phyloP scores from a whole-genome alignment of 345 rosid species.

The Gossypium sturtianum region DNA sequence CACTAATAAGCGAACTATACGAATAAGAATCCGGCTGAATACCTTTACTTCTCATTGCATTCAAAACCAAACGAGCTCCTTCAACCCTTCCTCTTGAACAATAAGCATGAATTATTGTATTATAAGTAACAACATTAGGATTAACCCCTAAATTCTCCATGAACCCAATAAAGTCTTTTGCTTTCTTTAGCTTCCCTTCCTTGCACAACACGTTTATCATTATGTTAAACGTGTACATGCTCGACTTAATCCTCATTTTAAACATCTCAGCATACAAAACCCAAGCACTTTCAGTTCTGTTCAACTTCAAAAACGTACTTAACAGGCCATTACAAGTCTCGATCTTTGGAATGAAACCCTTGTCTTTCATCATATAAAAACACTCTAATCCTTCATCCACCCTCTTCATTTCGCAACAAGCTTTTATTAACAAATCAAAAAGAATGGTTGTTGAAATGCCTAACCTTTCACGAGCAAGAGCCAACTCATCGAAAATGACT shows the following conservation, averaged over 20 bases:
- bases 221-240: conserved; percentile 63
- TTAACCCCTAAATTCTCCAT: conserved; percentile 66
- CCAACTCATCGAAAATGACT: conserved; percentile 51
- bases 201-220: conserved; percentile 88
- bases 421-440: conserved; percentile 57
- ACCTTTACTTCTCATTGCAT: conserved; percentile 54
- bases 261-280: conserved; percentile 93
- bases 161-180: conserved; percentile 45
- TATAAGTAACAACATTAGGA: conserved; percentile 73
- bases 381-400: conserved; percentile 58
- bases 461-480: conserved; percentile 32
- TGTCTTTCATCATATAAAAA: conserved; percentile 60
- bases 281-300: conserved; percentile 57
- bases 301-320: conserved; percentile 56
- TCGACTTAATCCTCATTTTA: conserved; percentile 70
- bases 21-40: conserved; percentile 66
- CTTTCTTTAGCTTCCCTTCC: conserved; percentile 80
- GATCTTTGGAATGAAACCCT: conserved; percentile 53
- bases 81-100: conserved; percentile 56
- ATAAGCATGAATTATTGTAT: conserved; percentile 73
- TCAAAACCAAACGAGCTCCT: conserved; percentile 63
- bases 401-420: conserved; percentile 59
- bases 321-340: conserved; percentile 16
- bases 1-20: conserved; percentile 62
- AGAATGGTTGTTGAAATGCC: conserved; percentile 41